Conservation (phyloP, 83 land plant genomes). For the Diphasiastrum complanatum region DNA sequence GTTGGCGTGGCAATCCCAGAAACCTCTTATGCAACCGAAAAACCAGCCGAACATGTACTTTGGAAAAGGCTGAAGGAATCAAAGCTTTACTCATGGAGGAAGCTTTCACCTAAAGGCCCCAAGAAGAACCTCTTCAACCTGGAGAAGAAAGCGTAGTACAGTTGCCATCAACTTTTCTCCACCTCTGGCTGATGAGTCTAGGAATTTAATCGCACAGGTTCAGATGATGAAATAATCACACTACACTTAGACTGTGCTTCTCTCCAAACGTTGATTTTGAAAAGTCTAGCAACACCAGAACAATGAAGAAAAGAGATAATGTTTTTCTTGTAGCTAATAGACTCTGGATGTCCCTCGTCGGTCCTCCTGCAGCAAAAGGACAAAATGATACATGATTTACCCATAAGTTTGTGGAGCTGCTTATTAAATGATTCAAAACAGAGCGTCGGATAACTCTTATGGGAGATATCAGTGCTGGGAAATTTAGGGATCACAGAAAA, state of each 20-base stretch:
- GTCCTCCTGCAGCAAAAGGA: constrained; percentile 81
- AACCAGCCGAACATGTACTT: constrained; percentile 19
- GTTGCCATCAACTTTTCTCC: too few species aligned
- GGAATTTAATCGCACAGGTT: too few species aligned
- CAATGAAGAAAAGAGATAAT: constrained; percentile 2
- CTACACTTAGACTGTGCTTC: too few species aligned
- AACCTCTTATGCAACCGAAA: constrained; percentile 60
- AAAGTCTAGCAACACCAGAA: constrained; percentile 13
- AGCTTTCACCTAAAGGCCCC: too few species aligned
- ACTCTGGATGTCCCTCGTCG: constrained; percentile 95
- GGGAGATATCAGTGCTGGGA: constrained; percentile 76
- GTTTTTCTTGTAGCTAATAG: constrained; percentile 73
- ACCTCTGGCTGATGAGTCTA: too few species aligned
- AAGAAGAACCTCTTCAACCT: too few species aligned
- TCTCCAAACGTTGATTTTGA: constrained; percentile 4
- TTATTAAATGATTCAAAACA: constrained; percentile 57
- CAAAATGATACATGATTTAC: constrained; percentile 57
- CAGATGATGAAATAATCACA: too few species aligned
- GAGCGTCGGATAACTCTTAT: constrained; percentile 50
- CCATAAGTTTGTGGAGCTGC: constrained; percentile 80
- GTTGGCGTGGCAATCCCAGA: constrained; percentile 92
- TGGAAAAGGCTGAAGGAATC: background rate
- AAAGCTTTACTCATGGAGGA: constrained; percentile 14
- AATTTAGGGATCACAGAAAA: constrained; percentile 46
- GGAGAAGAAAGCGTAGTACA: too few species aligned